Percentiles rank a stretch among this genome's conserved stretches.
These are phyloP conservation scores for Diaporthe citrichinensis DNA, from an alignment of 2,329 filamentous ascomycete species.

Conservation along the genomic window DNA sequence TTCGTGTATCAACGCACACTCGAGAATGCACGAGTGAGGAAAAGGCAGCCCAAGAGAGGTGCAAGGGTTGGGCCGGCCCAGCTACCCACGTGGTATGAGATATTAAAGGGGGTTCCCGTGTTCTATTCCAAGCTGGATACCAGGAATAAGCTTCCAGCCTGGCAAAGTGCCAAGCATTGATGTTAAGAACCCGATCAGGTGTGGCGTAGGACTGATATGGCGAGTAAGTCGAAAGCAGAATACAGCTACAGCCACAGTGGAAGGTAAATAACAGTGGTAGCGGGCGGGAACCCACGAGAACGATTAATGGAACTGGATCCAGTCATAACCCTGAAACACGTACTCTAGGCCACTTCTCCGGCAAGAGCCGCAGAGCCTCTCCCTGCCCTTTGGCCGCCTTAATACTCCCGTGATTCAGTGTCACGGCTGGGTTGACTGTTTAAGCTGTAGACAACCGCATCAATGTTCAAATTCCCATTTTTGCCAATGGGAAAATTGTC, in stretches of 20 bases:
- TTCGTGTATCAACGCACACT: too few species aligned
- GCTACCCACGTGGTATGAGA: not conserved
- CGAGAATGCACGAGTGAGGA: too few species aligned
- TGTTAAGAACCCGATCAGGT: not conserved
- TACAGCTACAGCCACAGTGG: not conserved
- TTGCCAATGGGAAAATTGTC: rapidly evolving
- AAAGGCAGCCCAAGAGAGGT: too few species aligned
- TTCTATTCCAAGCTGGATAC: too few species aligned
- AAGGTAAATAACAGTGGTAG: not conserved
- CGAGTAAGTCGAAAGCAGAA: slow-evolving; percentile 1
- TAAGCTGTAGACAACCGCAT: not conserved
- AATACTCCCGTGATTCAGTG: not conserved
- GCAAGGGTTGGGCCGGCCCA: not conserved
- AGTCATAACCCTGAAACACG: not conserved
- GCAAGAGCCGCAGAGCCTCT: slow-evolving; percentile 23
- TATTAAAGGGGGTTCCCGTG: not conserved
- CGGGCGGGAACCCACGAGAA: not conserved
- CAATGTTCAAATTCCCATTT: too few species aligned
- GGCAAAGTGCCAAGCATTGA: not conserved
- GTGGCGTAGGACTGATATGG: not conserved
- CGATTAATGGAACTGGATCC: not conserved
- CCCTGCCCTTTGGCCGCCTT: not conserved
- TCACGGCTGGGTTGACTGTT: too few species aligned
- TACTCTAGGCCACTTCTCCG: not conserved
- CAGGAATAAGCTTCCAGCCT: not conserved